Evolutionary conservation across 179 eudicot species (phyloP).

Genomic region (Actinidia polygama): DNA sequence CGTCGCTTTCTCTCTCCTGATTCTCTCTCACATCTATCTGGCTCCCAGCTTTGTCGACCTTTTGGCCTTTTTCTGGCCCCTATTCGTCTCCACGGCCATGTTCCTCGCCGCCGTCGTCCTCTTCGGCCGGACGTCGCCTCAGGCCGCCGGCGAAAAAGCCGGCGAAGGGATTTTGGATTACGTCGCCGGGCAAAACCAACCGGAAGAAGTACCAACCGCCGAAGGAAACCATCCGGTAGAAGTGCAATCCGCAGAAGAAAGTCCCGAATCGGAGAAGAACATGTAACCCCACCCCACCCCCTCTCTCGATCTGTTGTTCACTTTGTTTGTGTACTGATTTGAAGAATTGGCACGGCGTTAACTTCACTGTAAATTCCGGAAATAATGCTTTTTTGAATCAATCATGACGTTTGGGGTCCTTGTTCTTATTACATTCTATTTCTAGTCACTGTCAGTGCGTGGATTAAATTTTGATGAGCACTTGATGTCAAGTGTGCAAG

Average conservation of each 20-base stretch:
- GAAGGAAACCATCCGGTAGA: no score
- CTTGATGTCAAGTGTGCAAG: no score
- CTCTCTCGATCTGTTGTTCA: background rate
- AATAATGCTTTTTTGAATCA: background rate
- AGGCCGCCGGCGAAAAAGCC: constrained; percentile 52
- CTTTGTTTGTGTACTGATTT: background rate
- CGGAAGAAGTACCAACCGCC: constrained; percentile 14
- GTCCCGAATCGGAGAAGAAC: background rate
- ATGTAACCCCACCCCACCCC: background rate
- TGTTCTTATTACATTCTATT: background rate
- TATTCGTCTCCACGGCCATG: constrained; percentile 67
- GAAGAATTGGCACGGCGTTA: background rate
- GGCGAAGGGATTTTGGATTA: constrained; percentile 66
- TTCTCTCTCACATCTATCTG: constrained; percentile 22
- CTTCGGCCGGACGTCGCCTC: constrained; percentile 57
- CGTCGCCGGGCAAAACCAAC: constrained; percentile 49
- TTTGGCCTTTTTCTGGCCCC: constrained; percentile 64
- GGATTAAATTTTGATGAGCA: no score
- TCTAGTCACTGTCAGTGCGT: no score
- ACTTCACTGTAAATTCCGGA: background rate
- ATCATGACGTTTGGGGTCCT: background rate
- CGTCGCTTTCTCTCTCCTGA: constrained; percentile 24
- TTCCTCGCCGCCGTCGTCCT: constrained; percentile 61
- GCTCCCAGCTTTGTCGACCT: constrained; percentile 59
- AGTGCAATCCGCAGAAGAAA: background rate